Conservation (phyloP, 768 basidiomycete genomes). For the Lentinus tigrinus region DNA sequence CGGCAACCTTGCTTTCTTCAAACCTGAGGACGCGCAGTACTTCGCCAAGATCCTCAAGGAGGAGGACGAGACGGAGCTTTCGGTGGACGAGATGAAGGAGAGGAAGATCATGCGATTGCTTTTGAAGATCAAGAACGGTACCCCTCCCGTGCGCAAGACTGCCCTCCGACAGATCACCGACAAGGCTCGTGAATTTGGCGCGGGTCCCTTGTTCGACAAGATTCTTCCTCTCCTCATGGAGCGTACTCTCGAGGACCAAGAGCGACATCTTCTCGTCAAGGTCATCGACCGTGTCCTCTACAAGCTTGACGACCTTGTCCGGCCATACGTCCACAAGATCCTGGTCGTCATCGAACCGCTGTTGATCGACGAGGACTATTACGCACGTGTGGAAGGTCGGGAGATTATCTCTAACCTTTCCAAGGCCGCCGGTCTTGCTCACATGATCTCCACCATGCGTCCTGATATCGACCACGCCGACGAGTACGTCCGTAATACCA, state of each 20-base stretch:
- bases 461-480: conserved; percentile 99
- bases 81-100: conserved; percentile 98
- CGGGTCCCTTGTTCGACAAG: conserved; percentile 97
- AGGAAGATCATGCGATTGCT: conserved; percentile 98
- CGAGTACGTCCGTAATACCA: conserved; percentile 98
- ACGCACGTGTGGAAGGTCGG: conserved; percentile 94
- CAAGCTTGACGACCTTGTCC: conserved; percentile 98
- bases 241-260: conserved; percentile 95
- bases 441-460: conserved; percentile 99
- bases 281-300: conserved; percentile 98
- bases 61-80: conserved; percentile 90
- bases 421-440: conserved; percentile 97
- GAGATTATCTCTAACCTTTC: conserved; percentile 99
- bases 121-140: conserved; percentile 99
- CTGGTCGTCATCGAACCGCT: conserved; percentile 99
- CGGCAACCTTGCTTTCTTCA: conserved; percentile 96
- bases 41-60: conserved; percentile 95
- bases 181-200: conserved; percentile 97
- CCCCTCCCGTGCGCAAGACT: conserved; percentile 96
- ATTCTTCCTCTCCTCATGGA: conserved; percentile 98
- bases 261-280: conserved; percentile 96
- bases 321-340: conserved; percentile 99
- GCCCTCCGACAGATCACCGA: conserved; percentile 98
- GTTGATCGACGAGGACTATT: conserved; percentile 97
- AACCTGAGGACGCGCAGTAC: conserved; percentile 96